A percentile compares a stretch with the other conserved stretches of the same genome.
Evolutionary conservation across 371 early-diverging fungal species (phyloP).

Genomic region (Mortierella sp.): DNA sequence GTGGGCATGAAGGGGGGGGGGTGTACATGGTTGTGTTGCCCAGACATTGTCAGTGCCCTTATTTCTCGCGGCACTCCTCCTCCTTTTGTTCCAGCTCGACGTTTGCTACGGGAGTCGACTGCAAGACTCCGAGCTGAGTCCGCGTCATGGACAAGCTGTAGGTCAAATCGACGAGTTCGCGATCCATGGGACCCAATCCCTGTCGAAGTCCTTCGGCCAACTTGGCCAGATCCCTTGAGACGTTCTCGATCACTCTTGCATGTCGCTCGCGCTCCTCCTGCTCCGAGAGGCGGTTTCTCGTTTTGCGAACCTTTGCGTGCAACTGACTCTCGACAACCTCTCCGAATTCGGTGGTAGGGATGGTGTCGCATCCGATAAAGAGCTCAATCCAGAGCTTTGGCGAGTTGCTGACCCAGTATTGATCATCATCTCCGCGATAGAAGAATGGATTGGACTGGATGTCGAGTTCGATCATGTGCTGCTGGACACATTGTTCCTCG

Average conservation of each 20-base stretch:
- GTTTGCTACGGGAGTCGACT: conserved; percentile 11
- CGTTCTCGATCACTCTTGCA: conserved; percentile 52
- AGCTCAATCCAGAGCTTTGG: conserved; percentile 56
- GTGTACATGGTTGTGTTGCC: no score
- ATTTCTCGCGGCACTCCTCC: conserved; percentile 48
- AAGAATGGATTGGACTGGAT: conserved; percentile 51
- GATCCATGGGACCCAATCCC: conserved; percentile 39
- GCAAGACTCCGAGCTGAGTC: conserved; percentile 50
- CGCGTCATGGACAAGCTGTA: conserved; percentile 48
- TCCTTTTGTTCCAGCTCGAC: conserved; percentile 30
- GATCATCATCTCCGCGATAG: conserved; percentile 49
- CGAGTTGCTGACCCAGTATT: conserved; percentile 52
- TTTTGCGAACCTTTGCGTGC: conserved; percentile 54
- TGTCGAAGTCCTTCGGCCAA: conserved; percentile 43
- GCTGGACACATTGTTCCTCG: conserved; percentile 49
- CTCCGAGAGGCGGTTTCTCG: conserved; percentile 45
- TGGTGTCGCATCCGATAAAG: conserved; percentile 54
- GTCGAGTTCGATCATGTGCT: conserved; percentile 51
- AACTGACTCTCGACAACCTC: conserved; percentile 47
- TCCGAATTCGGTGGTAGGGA: conserved; percentile 50
- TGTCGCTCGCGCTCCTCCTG: conserved; percentile 53
- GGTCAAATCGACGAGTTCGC: conserved; percentile 45
- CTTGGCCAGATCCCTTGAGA: conserved; percentile 40
- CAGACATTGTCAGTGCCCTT: not conserved
- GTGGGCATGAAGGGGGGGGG: no score